phyloP scores from a whole-genome alignment of 2,329 filamentous ascomycete species.

The Aureobasidium sp. region DNA sequence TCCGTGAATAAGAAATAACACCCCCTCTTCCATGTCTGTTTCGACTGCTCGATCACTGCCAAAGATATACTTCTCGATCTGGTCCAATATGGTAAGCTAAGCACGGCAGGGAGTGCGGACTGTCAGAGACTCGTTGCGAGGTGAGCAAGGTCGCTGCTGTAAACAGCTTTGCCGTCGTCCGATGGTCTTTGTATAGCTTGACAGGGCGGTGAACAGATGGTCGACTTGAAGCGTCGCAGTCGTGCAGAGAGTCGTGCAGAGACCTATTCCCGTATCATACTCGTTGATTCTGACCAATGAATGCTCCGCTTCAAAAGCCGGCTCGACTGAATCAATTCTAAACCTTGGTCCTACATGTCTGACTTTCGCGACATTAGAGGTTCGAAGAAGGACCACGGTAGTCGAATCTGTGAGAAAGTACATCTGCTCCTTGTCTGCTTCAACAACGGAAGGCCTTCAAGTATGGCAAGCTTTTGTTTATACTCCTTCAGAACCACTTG shows the following conservation, averaged over 20 bases:
- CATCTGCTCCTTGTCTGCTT: not conserved
- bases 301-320: too few species aligned
- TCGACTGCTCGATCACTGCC: slow-evolving; percentile 45
- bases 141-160: not conserved
- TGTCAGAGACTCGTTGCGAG: not conserved
- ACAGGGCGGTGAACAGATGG: not conserved
- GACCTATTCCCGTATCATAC: too few species aligned
- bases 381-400: not conserved
- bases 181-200: not conserved
- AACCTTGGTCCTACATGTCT: not conserved
- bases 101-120: not conserved
- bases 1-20: slow-evolving; percentile 7
- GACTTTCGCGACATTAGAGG: not conserved
- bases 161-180: not conserved
- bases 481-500: not conserved
- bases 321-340: not conserved
- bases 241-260: not conserved
- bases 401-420: not conserved
- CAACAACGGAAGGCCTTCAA: not conserved
- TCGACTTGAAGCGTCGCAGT: not conserved
- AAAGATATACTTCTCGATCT: slow-evolving; percentile 23
- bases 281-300: too few species aligned
- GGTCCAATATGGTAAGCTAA: not conserved
- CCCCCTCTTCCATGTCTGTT: slow-evolving; percentile 35
- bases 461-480: too few species aligned